Evolutionary conservation across 441 rosid genomes (phyloP), one percentile per base, ranked within the genome.

Genomic region (Aleurites moluccanus): DNA sequence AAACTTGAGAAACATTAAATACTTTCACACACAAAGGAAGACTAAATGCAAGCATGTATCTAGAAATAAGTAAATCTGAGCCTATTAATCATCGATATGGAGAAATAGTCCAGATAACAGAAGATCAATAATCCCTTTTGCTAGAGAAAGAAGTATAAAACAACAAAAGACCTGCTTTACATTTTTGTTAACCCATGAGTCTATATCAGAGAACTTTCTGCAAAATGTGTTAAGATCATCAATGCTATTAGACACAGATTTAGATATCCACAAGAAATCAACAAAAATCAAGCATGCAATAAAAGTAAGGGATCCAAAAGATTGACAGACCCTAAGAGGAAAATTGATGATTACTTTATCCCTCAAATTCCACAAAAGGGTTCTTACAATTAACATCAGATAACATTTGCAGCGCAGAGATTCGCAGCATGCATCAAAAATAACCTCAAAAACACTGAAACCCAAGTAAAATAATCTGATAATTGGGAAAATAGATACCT

Each of bases 291-390:
- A 64, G 63, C 47, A 70, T 42, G 47, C 47, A 72, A 11, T 55
- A 35, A 10, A 3, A 28, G 25, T 53, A 55, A 55, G 28, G 59
- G 47, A 68, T 20, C 59, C 40, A 35, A 44, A 70, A 65, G 10
- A 30, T 47, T 28, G 45, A 50, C 33, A 63, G 30, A 53, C 75
- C 74, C 73, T 38, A 69, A 57, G 9, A 33, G 42, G 64, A 71
- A 72, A 73, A 65, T 52, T 45, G 15, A n/a, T n/a, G n/a, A 60
- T 50, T 33, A 70, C 64, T 66, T 70, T 69, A 67, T 44, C 70
- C 66, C 52, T 73, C 73, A 68, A 75, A 62, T 67, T 73, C 75
- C 69, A 40, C 75, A 67, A 73, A 75, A 67, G 65, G 71, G 63
- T 69, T 47, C 65, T 49, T 49, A 69, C 70, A 53, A 75, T 23